Evolutionary conservation across 1,139 yeast species (phyloP), one percentile per base, ranked within the genome.

Genomic region (Saccharomyces hybrid): DNA sequence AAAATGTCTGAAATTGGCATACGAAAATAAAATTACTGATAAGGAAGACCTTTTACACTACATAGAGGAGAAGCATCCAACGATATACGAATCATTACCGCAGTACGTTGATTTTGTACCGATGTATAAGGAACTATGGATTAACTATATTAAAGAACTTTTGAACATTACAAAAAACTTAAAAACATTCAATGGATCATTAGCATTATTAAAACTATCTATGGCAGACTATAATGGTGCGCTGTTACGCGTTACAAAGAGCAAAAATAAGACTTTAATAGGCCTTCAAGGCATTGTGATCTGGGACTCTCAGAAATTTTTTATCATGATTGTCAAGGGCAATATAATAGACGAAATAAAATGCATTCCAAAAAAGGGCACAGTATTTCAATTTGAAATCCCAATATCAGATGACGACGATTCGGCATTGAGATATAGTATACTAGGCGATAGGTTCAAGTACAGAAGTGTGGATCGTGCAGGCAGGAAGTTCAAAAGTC

Each of bases 151-250:
- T 38, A 61, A 60, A 52, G 72, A 69, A 53, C 54, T 68, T 16
- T 50, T 69, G 32, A 60, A 58, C 26, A 56, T 69, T 3, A 34
- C 56, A 1, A 60, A 61, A 20, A 49, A 66, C 9, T 57, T 52
- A 14, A 56, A 66, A 14, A 11, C 44, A 25, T 20, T 38, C 13
- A 66, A 65, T 50, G 65, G 66, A 4, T 52, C 63, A 11, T 53
- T 57, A 23, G 59, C 66, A 0, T 68, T 85, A 25, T 74, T 82
- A 4, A 84, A 85, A 63, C 71, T 91, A 38, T 79, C 93, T 0
- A 78, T 85, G 58, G 93, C 96, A 1, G 99, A 93, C 64, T 88
- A 79, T 69, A 87, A 86, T 61, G 98, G 99, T 2, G 82, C 96
- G 20, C 67, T 73, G 47, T 57, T 91, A 25, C 75, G 77, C 14